Base-by-base conservation (phyloP, 352 stramenopile species). In the Phytophthora podocarpi region DNA sequence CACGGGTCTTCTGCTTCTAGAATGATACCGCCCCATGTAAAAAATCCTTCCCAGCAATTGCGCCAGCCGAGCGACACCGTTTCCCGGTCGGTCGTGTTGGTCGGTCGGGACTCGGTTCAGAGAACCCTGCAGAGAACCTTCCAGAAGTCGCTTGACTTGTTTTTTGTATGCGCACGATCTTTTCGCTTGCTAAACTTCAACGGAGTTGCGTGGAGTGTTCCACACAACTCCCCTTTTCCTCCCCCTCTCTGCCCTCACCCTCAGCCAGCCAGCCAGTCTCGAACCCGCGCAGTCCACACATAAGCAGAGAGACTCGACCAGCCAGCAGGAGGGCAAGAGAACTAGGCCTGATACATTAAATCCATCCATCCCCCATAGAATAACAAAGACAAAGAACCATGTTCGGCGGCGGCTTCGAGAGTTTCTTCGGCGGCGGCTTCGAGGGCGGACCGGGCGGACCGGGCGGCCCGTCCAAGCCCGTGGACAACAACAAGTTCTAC, bases 401-500 rank as follows among this genome's bases (percentile, higher is more conserved):
- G 85, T 94, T 94, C 61, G 85, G 85, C 59, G 85, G 85, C 59
- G 85, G 85, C 48, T 94, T 92, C 52, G 85, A 94, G 66, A 92
- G 82, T 59, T 94, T 94, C 68, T 94, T 94, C 58, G 85, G 85
- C 67, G 85, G 85, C 60, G 85, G 78, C 54, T 89, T 89, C 40
- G 78, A 88, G 16, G 77, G 78, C 67, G 66, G 66, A 27, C 48
- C 59, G 2, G 67, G 78, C 46, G 65, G 65, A 31, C 53, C 53
- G 5, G 72, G 77, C 51, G 65, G 71, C 27, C 70, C 72, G 41
- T 76, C 72, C 50, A 92, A 92, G 60, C 55, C 83, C 16, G 82
- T 90, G 51, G 87, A 96, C 69, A 96, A 94, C 71, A 87, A 74
- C 64, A 93, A 93, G 70, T 92, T 91, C 67, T 97, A 96, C 73